Evolutionary conservation across 73 alveolate species (phyloP).

Genomic region (Blepharisma stoltei): DNA sequence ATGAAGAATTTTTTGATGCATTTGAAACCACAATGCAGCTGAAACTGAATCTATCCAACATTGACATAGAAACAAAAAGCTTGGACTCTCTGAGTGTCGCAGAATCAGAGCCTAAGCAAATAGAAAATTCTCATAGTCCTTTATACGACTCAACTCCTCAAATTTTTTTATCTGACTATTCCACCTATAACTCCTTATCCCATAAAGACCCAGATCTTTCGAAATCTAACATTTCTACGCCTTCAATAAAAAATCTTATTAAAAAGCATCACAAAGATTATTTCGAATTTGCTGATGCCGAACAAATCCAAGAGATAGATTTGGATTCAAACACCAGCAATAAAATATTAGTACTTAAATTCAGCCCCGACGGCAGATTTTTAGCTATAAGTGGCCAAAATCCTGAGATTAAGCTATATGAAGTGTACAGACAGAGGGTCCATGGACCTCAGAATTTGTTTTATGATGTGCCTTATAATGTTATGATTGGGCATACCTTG

Average conservation of each 20-base stretch:
- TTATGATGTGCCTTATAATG: slow-evolving; percentile 7
- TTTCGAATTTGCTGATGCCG: not conserved
- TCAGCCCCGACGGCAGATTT: slow-evolving; percentile 20
- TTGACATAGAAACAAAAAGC: not conserved
- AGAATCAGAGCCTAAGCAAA: not conserved
- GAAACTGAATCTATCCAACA: not conserved
- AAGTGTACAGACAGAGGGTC: slow-evolving; percentile 14
- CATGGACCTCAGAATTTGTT: not conserved
- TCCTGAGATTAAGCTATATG: not conserved
- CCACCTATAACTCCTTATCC: not conserved
- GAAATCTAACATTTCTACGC: not conserved
- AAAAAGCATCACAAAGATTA: slow-evolving; percentile 4
- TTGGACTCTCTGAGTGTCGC: not conserved
- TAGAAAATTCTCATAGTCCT: not conserved
- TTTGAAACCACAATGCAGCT: slow-evolving; percentile 3
- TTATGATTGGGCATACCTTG: not conserved
- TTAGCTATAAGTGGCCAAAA: slow-evolving; percentile 1
- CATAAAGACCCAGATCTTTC: not conserved
- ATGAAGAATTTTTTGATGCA: slow-evolving; percentile 21
- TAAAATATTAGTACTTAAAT: not conserved
- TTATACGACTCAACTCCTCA: not conserved
- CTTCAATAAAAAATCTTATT: not conserved
- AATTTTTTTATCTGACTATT: not conserved
- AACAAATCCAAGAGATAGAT: slow-evolving; percentile 1
- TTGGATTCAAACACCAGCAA: not conserved